phyloP scores from a whole-genome alignment of 2,329 filamentous ascomycete genomes.

The Leptosphaerulina australis region DNA sequence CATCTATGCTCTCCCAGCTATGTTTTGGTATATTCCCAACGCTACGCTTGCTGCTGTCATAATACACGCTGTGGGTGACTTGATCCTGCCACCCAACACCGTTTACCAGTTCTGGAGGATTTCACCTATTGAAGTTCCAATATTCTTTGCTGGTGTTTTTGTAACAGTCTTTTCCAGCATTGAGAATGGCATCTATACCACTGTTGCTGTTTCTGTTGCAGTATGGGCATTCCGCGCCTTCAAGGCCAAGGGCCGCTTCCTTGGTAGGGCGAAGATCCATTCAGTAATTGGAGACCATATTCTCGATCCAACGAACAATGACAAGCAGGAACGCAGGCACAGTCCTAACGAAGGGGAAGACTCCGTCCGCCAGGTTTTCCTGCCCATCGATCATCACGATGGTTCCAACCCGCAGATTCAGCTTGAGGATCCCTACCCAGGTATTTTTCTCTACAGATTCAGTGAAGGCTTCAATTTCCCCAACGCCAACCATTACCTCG shows the following conservation, averaged over 20 bases:
- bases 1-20: conserved; percentile 82
- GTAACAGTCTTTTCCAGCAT: conserved; percentile 88
- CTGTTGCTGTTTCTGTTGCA: conserved; percentile 75
- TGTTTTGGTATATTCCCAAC: conserved; percentile 93
- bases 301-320: conserved; percentile 56
- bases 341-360: conserved; percentile 43
- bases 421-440: conserved; percentile 81
- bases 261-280: conserved; percentile 83
- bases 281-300: conserved; percentile 80
- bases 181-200: conserved; percentile 91
- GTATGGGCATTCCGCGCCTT: conserved; percentile 83
- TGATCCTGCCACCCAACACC: conserved; percentile 88
- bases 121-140: conserved; percentile 84
- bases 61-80: conserved; percentile 91
- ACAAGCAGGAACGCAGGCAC: conserved; percentile 31
- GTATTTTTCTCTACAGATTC: conserved; percentile 96
- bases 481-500: conserved; percentile 87
- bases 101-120: conserved; percentile 96
- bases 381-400: conserved; percentile 84
- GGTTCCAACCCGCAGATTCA: conserved; percentile 86
- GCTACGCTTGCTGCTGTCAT: conserved; percentile 85
- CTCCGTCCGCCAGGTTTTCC: conserved; percentile 76
- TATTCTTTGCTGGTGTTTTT: conserved; percentile 92
- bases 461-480: conserved; percentile 96
- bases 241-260: conserved; percentile 81